phyloP scores from a whole-genome alignment of 2,329 filamentous ascomycete species.

The Lithohypha guttulata region DNA sequence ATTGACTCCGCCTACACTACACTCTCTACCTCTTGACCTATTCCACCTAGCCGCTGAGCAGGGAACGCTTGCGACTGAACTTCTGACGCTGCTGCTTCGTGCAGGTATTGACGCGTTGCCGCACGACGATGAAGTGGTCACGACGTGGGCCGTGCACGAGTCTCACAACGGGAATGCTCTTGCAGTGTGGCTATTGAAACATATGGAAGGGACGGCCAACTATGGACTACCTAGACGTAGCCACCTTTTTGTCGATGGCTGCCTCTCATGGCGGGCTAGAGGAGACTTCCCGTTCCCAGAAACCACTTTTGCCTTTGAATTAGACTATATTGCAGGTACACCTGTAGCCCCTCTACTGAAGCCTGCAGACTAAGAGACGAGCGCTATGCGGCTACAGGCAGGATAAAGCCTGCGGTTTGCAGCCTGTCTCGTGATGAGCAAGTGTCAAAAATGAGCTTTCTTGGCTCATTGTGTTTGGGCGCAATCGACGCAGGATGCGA shows the following conservation, averaged over 20 bases:
- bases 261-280: constrained; percentile 5
- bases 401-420: no score
- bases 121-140: constrained; percentile 14
- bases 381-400: no score
- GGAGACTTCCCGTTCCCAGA: background rate
- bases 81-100: constrained; percentile 14
- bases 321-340: constrained; percentile 9
- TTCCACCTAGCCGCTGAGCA: constrained; percentile 15
- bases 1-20: constrained; percentile 5
- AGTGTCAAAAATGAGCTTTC: no score
- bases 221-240: constrained; percentile 5
- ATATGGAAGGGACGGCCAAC: constrained; percentile 12
- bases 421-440: no score
- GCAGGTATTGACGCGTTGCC: constrained; percentile 12
- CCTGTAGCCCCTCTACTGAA: no score
- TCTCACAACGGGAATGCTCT: constrained; percentile 4
- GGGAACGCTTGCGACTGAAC: background rate
- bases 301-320: constrained; percentile 4
- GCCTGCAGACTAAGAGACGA: no score
- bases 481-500: background rate
- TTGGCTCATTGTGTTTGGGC: background rate
- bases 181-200: constrained; percentile 11
- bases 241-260: constrained; percentile 5
- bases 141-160: constrained; percentile 14
- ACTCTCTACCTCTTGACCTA: constrained; percentile 13